Evolutionary conservation across 176 grass and related monocot genomes (phyloP), one percentile per base, ranked within the genome.

Genomic region (Calamus simplicifolius): DNA sequence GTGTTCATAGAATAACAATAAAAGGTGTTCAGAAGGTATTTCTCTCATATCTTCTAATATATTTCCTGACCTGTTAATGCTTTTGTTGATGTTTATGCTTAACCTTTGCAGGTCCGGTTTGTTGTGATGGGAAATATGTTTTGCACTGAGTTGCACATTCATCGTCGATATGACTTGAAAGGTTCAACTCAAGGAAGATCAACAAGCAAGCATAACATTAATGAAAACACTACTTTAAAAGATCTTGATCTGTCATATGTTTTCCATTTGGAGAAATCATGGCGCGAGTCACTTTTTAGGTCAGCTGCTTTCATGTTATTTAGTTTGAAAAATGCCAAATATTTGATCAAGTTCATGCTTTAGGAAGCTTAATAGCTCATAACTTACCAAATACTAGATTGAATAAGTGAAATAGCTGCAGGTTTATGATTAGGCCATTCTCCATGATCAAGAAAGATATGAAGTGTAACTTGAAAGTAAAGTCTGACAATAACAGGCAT

Each of bases 101-200:
- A 58, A 28, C 29, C 50, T 52, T 70, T 76, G 49, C 67, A 97
- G 93, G 84, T 97, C 17, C 87, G 93, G 27, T 97, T 97, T 81
- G 87, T 92, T 38, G 87, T 97, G 35, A 97, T 97, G 93, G 93
- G 93, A 52, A 97, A 97, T 72, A 97, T 97, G 93, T 97, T 97
- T 59, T 85, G 93, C 62, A 97, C 87, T 12, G 93, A 92, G 60
- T 63, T 97, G 51, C 81, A 78, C 25, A 97, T 97, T 76, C 93
- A 92, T 51, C 87, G 81, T 26, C 90, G 89, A 73, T 97, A 97
- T 25, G 93, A 97, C 62, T 82, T 97, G 52, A 92, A 97, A 64
- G 93, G 93, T 30, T 97, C 93, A 50, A 81, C 85, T 54, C 84
- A 88, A 74, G 93, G 93, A 18, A 83, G 93, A 54, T 97, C 69